Evolutionary conservation across 306 rosid species (phyloP).

Genomic region (Notholithocarpus densiflorus): DNA sequence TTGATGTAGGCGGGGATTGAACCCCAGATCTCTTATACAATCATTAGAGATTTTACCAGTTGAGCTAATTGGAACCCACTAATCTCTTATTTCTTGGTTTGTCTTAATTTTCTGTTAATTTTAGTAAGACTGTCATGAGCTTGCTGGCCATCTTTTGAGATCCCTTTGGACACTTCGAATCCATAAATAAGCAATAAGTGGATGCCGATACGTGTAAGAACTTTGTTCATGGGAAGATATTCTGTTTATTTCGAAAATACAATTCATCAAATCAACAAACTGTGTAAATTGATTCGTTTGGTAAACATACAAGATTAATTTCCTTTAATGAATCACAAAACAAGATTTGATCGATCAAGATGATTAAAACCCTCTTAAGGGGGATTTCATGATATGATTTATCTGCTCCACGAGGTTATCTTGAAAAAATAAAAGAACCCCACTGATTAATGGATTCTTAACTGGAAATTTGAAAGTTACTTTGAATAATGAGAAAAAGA

Average conservation of each 20-base stretch:
- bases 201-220: background rate
- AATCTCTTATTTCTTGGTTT: too few species aligned
- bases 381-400: conserved; percentile 4
- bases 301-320: background rate
- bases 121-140: too few species aligned
- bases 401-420: conserved; percentile 3
- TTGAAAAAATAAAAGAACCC: conserved; percentile 16
- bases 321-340: background rate
- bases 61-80: too few species aligned
- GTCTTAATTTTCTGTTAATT: too few species aligned
- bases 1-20: too few species aligned
- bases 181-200: background rate
- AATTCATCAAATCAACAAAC: background rate
- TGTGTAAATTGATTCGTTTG: background rate
- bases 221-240: background rate
- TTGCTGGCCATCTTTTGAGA: too few species aligned
- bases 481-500: background rate
- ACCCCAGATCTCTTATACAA: too few species aligned
- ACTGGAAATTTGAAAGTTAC: conserved; percentile 2
- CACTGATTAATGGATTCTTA: conserved; percentile 19
- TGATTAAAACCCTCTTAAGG: background rate
- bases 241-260: background rate
- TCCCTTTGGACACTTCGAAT: background rate
- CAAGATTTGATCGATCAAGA: background rate
- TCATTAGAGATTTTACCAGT: too few species aligned